Percentiles rank a stretch among this genome's conserved stretches.
phyloP scores from a whole-genome alignment of 2,329 filamentous ascomycete species.

The Mycosphaerelloides madeirae region DNA sequence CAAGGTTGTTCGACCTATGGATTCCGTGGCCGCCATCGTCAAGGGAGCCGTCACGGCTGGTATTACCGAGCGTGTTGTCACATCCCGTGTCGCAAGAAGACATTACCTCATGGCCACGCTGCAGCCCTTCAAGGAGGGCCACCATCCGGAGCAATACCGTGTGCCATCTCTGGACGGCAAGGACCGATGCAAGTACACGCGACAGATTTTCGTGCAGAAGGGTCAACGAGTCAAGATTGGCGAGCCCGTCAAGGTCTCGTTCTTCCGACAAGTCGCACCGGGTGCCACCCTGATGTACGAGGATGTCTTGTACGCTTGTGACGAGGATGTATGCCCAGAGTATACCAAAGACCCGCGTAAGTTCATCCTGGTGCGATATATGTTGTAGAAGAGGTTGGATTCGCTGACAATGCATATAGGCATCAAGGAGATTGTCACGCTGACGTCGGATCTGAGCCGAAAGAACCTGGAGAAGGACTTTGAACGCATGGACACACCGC shows the following conservation, averaged over 20 bases:
- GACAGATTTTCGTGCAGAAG: slow-evolving; percentile 98
- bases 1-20: slow-evolving; percentile 97
- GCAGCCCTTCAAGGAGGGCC: slow-evolving; percentile 97
- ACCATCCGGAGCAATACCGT: slow-evolving; percentile 96
- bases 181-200: slow-evolving; percentile 96
- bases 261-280: slow-evolving; percentile 95
- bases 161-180: slow-evolving; percentile 95
- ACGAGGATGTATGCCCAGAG: slow-evolving; percentile 95
- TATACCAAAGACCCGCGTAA: slow-evolving; percentile 99
- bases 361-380: slow-evolving; percentile 39
- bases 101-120: slow-evolving; percentile 99
- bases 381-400: neutral
- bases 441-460: slow-evolving; percentile 91
- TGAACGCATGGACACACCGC: slow-evolving; percentile 97
- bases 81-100: slow-evolving; percentile 90
- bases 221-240: slow-evolving; percentile 98
- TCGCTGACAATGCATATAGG: slow-evolving; percentile 52
- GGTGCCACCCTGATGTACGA: slow-evolving; percentile 99
- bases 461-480: slow-evolving; percentile 99
- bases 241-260: slow-evolving; percentile 96
- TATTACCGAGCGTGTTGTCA: slow-evolving; percentile 95
- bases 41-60: slow-evolving; percentile 97
- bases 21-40: slow-evolving; percentile 96
- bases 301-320: slow-evolving; percentile 94
- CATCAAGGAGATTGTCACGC: slow-evolving; percentile 97